phyloP scores from a whole-genome alignment of 352 stramenopile genomes.

The Phytophthora podocarpi region DNA sequence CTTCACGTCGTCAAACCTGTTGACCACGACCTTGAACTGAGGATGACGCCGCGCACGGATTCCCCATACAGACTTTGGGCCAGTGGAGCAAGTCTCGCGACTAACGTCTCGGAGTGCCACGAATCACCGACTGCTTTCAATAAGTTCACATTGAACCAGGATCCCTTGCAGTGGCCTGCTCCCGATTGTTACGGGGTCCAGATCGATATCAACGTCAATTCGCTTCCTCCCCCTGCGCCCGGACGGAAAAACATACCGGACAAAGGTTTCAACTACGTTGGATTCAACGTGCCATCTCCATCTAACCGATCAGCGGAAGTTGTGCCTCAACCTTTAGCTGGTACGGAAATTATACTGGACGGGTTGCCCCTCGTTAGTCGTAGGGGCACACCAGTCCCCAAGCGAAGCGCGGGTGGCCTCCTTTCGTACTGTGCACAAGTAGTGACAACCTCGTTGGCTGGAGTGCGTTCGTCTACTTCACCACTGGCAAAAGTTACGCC shows the following conservation, averaged over 20 bases:
- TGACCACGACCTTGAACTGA: constrained; percentile 12
- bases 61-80: constrained; percentile 22
- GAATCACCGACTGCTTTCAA: constrained; percentile 1
- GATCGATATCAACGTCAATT: constrained; percentile 1
- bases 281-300: constrained; percentile 7
- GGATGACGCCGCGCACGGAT: constrained; percentile 13
- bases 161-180: constrained; percentile 10
- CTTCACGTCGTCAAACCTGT: not conserved
- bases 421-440: constrained; percentile 56
- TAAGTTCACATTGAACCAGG: constrained; percentile 3
- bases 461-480: constrained; percentile 15
- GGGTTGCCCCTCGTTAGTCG: constrained; percentile 3
- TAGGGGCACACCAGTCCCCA: constrained; percentile 14
- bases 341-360: constrained; percentile 14
- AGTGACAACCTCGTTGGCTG: constrained; percentile 31
- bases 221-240: constrained; percentile 20
- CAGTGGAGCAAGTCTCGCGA: constrained; percentile 3
- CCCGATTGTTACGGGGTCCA: constrained; percentile 3
- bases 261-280: constrained; percentile 25
- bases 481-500: constrained; percentile 41
- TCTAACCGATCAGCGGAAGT: constrained; percentile 1
- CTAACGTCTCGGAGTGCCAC: constrained; percentile 11
- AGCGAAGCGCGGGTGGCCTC: constrained; percentile 33
- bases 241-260: constrained; percentile 16
- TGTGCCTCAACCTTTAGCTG: constrained; percentile 1